Evolutionary conservation across 148 eudicot genomes (phyloP).

Genomic region (Camellia granthamiana): DNA sequence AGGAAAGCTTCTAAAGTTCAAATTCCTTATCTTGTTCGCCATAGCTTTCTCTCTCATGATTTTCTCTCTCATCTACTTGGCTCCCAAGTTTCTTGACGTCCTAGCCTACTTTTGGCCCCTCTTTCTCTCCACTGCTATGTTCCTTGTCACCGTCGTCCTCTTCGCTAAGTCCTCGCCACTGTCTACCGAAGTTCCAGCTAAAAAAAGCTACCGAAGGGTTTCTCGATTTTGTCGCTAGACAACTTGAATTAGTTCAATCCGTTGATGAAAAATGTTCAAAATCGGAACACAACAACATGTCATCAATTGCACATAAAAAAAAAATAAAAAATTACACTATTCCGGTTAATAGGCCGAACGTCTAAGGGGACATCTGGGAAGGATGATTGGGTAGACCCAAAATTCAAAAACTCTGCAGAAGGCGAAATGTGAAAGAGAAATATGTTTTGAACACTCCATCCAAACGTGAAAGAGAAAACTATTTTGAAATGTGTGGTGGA

Average conservation of each 20-base stretch:
- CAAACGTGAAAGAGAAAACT: no score
- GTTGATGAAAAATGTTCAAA: background rate
- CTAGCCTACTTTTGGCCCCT: constrained; percentile 72
- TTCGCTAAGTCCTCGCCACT: constrained; percentile 57
- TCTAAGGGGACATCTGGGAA: no score
- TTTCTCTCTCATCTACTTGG: constrained; percentile 25
- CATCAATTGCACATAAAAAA: background rate
- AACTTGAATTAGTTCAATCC: constrained; percentile 19
- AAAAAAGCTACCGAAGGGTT: constrained; percentile 64
- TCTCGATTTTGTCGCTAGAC: constrained; percentile 64
- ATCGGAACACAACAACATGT: background rate
- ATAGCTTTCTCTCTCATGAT: constrained; percentile 19
- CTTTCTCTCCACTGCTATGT: constrained; percentile 70
- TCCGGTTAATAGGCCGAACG: no score
- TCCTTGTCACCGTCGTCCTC: constrained; percentile 55
- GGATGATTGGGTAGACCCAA: no score
- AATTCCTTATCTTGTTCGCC: constrained; percentile 41
- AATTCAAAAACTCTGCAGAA: no score
- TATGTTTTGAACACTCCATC: no score
- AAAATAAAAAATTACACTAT: no score
- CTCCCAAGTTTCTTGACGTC: constrained; percentile 53
- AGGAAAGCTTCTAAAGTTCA: constrained; percentile 45
- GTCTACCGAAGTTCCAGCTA: constrained; percentile 38
- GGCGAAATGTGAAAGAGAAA: no score
- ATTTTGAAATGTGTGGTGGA: no score